phyloP scores from a whole-genome alignment of 192 early-diverging fungal genomes.

The Backusella liffmaniae region DNA sequence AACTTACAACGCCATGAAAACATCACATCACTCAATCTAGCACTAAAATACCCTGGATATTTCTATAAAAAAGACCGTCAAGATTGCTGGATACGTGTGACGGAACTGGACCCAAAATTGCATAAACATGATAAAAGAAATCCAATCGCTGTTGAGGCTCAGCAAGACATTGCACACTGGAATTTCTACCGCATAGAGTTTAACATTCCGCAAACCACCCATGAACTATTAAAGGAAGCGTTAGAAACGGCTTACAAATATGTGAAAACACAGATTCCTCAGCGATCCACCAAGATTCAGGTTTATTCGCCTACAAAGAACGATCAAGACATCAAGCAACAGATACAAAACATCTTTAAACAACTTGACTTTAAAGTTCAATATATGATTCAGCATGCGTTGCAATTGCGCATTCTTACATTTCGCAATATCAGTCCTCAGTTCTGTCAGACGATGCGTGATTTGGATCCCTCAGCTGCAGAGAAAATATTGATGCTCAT shows the following conservation, averaged over 20 bases:
- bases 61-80: background rate
- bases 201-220: background rate
- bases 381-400: slow-evolving; percentile 42
- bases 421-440: slow-evolving; percentile 37
- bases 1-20: background rate
- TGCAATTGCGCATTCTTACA: slow-evolving; percentile 36
- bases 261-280: background rate
- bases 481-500: slow-evolving; percentile 28
- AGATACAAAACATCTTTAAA: background rate
- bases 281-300: background rate
- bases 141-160: background rate
- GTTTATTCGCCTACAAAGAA: background rate
- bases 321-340: background rate
- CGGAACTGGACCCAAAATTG: background rate
- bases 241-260: background rate
- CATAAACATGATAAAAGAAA: background rate
- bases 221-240: background rate
- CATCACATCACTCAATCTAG: background rate
- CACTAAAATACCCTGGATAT: background rate
- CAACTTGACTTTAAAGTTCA: slow-evolving; percentile 38
- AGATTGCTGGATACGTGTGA: background rate
- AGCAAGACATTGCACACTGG: background rate
- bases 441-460: slow-evolving; percentile 20
- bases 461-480: background rate
- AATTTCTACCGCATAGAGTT: slow-evolving; percentile 8